These are phyloP conservation scores for Microsporum canis DNA, from an alignment of 2,329 filamentous ascomycete species.

Conservation along the genomic window DNA sequence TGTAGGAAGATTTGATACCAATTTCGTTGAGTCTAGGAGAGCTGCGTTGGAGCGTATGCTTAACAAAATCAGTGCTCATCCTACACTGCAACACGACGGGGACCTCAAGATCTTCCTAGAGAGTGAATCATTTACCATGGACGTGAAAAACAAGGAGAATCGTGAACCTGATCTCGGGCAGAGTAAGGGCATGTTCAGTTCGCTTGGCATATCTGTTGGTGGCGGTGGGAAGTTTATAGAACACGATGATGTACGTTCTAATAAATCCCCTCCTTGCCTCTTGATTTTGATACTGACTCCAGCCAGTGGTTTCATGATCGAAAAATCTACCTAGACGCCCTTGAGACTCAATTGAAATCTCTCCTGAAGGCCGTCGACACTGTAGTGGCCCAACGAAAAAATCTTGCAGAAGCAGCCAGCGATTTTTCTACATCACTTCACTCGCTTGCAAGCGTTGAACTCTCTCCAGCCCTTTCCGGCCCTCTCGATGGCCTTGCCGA, in stretches of 20 bases:
- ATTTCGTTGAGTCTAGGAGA: constrained; percentile 88
- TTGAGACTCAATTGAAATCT: constrained; percentile 82
- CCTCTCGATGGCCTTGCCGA: constrained; percentile 87
- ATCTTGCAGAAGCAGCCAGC: constrained; percentile 80
- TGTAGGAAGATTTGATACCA: constrained; percentile 86
- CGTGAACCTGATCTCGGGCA: constrained; percentile 76
- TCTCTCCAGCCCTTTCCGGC: constrained; percentile 76
- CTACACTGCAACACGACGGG: constrained; percentile 79
- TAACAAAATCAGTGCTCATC: constrained; percentile 86
- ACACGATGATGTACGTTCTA: constrained; percentile 70
- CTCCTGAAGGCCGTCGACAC: constrained; percentile 88
- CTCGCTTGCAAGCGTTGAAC: constrained; percentile 79
- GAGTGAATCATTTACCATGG: constrained; percentile 88
- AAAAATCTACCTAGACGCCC: constrained; percentile 82
- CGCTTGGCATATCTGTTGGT: constrained; percentile 67
- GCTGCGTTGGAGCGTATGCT: constrained; percentile 94
- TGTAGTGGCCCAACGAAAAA: constrained; percentile 84
- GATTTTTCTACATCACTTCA: constrained; percentile 93
- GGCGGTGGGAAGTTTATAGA: constrained; percentile 82
- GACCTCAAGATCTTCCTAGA: constrained; percentile 95
- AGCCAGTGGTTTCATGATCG: constrained; percentile 91
- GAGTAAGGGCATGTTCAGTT: constrained; percentile 86
- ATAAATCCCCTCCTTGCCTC: background rate
- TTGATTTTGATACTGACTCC: background rate
- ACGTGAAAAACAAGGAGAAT: constrained; percentile 95